These are phyloP conservation scores for Colletotrichum sp. DNA, from an alignment of 2,329 filamentous ascomycete genomes.

Conservation along the genomic window DNA sequence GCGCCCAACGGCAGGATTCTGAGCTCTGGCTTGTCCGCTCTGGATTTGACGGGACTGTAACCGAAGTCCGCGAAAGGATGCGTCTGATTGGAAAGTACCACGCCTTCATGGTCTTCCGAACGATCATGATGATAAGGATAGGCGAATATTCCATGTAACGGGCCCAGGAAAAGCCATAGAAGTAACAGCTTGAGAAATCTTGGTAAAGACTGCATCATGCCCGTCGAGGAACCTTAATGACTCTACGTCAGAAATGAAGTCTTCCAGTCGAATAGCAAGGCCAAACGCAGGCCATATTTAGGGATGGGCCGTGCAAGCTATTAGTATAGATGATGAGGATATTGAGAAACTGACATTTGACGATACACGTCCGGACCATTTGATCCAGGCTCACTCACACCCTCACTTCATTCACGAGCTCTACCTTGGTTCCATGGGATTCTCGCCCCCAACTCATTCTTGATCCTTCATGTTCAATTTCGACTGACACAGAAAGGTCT, in stretches of 20 bases:
- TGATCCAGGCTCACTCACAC: neutral
- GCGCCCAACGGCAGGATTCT: neutral
- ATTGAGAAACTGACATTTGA: neutral
- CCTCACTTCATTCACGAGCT: neutral
- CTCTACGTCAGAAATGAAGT: neutral
- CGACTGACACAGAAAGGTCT: neutral
- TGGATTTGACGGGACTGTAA: neutral
- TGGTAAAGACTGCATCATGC: neutral
- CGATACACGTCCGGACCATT: neutral
- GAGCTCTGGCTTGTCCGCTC: neutral
- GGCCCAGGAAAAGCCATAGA: neutral
- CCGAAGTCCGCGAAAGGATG: neutral
- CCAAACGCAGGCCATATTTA: fast-evolving
- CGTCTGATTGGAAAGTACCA: neutral
- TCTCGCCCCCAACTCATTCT: neutral
- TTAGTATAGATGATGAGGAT: neutral
- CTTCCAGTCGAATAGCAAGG: neutral
- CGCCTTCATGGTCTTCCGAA: neutral
- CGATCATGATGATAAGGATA: neutral
- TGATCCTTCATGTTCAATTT: neutral
- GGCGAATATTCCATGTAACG: neutral
- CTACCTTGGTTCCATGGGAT: neutral
- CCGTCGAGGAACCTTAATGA: neutral
- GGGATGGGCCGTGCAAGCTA: neutral
- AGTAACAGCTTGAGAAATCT: neutral